Evolutionary conservation across 768 basidiomycete species (phyloP).

Genomic region (Agrocybe praecox): DNA sequence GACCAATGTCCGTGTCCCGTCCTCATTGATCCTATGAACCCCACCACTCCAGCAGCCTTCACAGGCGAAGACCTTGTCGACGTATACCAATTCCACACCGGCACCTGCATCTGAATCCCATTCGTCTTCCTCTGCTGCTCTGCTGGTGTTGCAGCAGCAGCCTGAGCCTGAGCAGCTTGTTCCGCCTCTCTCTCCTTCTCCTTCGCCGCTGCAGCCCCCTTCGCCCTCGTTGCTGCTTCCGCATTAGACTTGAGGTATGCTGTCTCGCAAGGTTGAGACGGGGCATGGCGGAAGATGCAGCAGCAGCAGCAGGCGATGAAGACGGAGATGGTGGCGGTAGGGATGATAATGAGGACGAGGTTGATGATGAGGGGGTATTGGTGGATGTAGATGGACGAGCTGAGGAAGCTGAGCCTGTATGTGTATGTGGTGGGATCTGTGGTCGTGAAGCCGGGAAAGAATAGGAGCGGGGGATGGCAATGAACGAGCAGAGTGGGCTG

Average conservation of each 20-base stretch:
- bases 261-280: constrained; percentile 33
- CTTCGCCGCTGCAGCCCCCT: background rate
- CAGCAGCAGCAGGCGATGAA: background rate
- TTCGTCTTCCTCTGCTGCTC: constrained; percentile 19
- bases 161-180: constrained; percentile 34
- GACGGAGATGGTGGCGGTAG: background rate
- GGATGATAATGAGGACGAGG: background rate
- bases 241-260: constrained; percentile 33
- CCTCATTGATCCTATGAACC: constrained; percentile 25
- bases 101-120: constrained; percentile 27
- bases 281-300: constrained; percentile 18
- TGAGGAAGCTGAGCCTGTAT: constrained; percentile 7
- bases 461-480: constrained; percentile 17
- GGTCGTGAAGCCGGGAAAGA: constrained; percentile 16
- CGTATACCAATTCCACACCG: constrained; percentile 86
- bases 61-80: constrained; percentile 47
- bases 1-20: constrained; percentile 17
- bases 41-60: constrained; percentile 44
- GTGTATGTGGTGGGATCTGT: constrained; percentile 9
- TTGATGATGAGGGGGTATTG: constrained; percentile 24
- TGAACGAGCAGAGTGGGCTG: constrained; percentile 27
- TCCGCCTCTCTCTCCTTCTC: constrained; percentile 44
- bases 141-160: constrained; percentile 20
- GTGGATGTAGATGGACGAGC: constrained; percentile 20
- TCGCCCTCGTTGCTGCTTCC: constrained; percentile 70